These are phyloP conservation scores for Karstenula rhodostoma DNA, from an alignment of 2,329 filamentous ascomycete species.

Conservation along the genomic window DNA sequence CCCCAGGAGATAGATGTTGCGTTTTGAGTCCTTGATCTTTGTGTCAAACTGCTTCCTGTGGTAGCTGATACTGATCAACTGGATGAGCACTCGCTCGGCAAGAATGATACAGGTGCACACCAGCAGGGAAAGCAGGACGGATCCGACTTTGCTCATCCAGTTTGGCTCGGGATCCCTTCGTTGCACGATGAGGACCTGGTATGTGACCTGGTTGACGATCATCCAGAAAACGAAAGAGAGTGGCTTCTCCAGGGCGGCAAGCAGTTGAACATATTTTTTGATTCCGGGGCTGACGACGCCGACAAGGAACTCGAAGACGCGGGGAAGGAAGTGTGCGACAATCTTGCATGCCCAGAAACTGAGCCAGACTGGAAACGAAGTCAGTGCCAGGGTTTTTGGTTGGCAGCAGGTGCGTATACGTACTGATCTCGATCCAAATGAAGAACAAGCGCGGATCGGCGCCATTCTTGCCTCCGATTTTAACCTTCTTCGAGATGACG, in stretches of 20 bases:
- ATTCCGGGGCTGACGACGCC: conserved; percentile 71
- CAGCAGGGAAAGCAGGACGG: conserved; percentile 71
- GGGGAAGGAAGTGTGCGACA: conserved; percentile 65
- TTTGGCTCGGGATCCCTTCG: conserved; percentile 16
- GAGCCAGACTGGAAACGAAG: conserved; percentile 59
- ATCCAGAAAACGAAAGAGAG: conserved; percentile 69
- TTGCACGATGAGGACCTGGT: conserved; percentile 50
- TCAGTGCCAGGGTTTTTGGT: conserved; percentile 14
- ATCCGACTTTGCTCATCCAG: conserved; percentile 67
- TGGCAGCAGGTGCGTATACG: conserved; percentile 15
- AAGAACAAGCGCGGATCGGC: conserved; percentile 68
- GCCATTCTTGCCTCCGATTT: conserved; percentile 54
- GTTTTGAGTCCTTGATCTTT: conserved; percentile 88
- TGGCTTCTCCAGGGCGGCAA: conserved; percentile 67
- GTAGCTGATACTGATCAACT: conserved; percentile 85
- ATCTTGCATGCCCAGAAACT: conserved; percentile 70
- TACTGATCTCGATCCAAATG: conserved; percentile 68
- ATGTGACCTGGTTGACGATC: conserved; percentile 66
- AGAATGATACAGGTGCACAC: conserved; percentile 75
- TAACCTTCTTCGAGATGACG: conserved; percentile 42
- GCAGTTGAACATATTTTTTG: conserved; percentile 68
- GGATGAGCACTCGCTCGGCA: conserved; percentile 79
- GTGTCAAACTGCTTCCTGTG: conserved; percentile 84
- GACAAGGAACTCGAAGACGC: conserved; percentile 66
- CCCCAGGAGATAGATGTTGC: conserved; percentile 80